These are phyloP conservation scores for Thelonectria blattea DNA, from an alignment of 2,329 filamentous ascomycete species.

Conservation along the genomic window DNA sequence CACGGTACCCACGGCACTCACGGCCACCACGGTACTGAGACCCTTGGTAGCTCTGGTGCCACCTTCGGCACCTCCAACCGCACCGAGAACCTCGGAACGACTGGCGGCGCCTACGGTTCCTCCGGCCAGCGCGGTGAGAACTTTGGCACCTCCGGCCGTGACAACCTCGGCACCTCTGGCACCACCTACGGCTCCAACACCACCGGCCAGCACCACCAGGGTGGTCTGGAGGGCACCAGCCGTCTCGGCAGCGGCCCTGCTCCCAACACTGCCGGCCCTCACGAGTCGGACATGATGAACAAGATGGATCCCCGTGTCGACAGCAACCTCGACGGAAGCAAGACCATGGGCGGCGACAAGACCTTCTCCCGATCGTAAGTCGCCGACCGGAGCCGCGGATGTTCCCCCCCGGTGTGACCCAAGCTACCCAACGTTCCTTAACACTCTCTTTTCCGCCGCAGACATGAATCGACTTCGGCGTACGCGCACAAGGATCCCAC, in stretches of 20 bases:
- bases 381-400: constrained; percentile 4
- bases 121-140: not conserved
- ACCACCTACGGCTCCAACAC: not conserved
- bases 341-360: constrained; percentile 59
- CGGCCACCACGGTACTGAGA: constrained; percentile 3
- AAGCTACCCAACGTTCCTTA: constrained; percentile 16
- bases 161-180: too few relatives aligned
- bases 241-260: constrained; percentile 40
- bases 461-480: constrained; percentile 17
- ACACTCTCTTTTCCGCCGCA: constrained; percentile 19
- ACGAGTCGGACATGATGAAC: constrained; percentile 55
- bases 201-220: not conserved
- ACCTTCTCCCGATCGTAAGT: constrained; percentile 49
- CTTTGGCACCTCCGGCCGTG: not conserved
- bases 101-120: constrained; percentile 17
- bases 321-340: constrained; percentile 54
- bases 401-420: not conserved
- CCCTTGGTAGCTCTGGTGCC: constrained; percentile 12
- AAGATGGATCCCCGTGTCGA: constrained; percentile 61
- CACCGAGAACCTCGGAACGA: constrained; percentile 20
- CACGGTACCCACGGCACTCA: constrained; percentile 18
- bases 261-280: constrained; percentile 50
- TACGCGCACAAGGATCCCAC: constrained; percentile 51
- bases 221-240: constrained; percentile 17
- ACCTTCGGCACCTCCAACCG: constrained; percentile 26